Conservation (phyloP, 352 stramenopile species). For the Globisporangium rhizosaccharum region DNA sequence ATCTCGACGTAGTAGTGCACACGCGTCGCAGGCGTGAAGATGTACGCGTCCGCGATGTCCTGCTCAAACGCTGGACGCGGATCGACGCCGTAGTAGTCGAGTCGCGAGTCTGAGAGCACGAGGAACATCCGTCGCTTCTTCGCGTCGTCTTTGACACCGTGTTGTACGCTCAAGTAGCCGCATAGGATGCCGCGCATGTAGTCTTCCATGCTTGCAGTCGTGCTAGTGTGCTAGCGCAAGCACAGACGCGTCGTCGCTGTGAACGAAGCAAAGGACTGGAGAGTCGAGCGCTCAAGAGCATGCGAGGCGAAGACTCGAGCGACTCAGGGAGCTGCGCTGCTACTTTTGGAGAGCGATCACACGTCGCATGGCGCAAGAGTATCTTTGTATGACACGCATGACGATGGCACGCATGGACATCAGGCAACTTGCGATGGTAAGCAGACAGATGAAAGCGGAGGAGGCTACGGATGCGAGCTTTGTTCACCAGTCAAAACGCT, state of each 20-base stretch:
- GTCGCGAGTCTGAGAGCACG: constrained; percentile 66
- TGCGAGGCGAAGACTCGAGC: no score
- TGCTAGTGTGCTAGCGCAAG: not conserved
- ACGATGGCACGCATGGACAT: no score
- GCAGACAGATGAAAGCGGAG: not conserved
- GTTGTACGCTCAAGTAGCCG: constrained; percentile 59
- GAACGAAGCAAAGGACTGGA: not conserved
- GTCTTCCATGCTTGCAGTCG: constrained; percentile 40
- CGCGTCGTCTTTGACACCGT: constrained; percentile 31
- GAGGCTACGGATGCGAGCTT: no score
- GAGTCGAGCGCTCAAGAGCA: not conserved
- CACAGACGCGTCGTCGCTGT: not conserved
- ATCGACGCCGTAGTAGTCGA: constrained; percentile 67
- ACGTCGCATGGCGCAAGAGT: no score
- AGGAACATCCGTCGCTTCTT: constrained; percentile 64
- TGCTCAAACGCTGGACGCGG: constrained; percentile 55
- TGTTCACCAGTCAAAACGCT: no score
- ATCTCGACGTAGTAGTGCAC: constrained; percentile 62
- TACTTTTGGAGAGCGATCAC: no score
- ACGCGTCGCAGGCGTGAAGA: constrained; percentile 38
- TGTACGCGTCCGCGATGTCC: constrained; percentile 47
- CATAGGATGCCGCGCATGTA: constrained; percentile 69
- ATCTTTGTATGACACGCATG: no score
- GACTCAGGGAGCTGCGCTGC: no score
- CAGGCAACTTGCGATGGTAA: not conserved